Evolutionary conservation across 768 basidiomycete genomes (phyloP).

Genomic region (Mrakia blollopis): DNA sequence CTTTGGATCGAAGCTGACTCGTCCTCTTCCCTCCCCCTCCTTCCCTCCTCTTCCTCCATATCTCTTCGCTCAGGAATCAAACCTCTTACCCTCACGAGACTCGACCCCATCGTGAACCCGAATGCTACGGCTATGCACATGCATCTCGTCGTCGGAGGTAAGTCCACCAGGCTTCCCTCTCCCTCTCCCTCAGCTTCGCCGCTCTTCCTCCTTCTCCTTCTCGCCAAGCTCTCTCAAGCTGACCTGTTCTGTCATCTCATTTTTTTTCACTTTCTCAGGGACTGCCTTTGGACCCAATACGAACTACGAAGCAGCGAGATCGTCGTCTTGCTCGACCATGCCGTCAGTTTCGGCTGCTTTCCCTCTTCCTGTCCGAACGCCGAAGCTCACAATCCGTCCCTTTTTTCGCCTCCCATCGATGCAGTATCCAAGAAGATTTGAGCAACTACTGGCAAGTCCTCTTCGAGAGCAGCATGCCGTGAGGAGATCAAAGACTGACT

Average conservation of each 20-base stretch:
- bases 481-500: too few species aligned
- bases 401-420: too few species aligned
- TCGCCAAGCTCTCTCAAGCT: too few species aligned
- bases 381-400: too few species aligned
- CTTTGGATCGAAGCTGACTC: too few species aligned
- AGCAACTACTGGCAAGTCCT: neutral
- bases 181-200: neutral
- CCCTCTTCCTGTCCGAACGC: too few species aligned
- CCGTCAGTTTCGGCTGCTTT: neutral
- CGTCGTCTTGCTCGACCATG: neutral
- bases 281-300: neutral
- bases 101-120: conserved; percentile 4
- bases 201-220: too few species aligned
- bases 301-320: neutral
- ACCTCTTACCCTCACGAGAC: neutral
- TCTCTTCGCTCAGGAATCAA: neutral
- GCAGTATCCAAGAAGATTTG: neutral
- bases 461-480: too few species aligned
- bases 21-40: neutral
- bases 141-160: neutral
- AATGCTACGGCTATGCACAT: neutral
- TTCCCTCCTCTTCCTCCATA: neutral
- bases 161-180: neutral
- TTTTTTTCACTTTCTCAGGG: neutral
- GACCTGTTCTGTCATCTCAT: too few species aligned